Base-by-base conservation (phyloP, 2,329 filamentous ascomycete species). In the Fusarium virguliforme region DNA sequence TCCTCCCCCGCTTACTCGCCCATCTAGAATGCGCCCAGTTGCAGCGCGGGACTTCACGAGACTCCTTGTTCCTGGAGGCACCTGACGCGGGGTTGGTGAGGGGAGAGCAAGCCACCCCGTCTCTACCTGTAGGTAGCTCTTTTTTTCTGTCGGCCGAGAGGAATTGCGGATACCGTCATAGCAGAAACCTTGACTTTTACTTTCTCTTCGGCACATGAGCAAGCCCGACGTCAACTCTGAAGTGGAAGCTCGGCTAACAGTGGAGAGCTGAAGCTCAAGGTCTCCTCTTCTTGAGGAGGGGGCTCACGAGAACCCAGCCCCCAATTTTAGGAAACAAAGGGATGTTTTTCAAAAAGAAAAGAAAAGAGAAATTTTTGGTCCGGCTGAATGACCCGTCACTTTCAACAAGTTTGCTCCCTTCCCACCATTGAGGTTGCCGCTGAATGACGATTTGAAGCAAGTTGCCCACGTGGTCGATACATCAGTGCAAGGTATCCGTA, bases 61-160 rank as follows among this genome's bases (percentile, higher is more conserved):
- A 61, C 71, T 56, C 64, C 62, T 59, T 63, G 71, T 75, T 66
- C 73, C 71, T 74, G 66, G 61, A 66, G 60, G 62, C 73, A 72
- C 71, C 73, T 75, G 73, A 75, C 68, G 46, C 55, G 58, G 54
- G 56, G 48, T 69, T 68, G 50, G 56, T 64, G 51, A 59, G 58
- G 38, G 46, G n/a, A n/a, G 65, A 68, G 56, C 54, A 72, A 70
- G 70, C 64, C 70, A 67, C 72, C 63, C 56, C 48, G 60, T 35
- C 50, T 60, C 41, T 55, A 32, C 51, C 58, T 38, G 51, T 53
- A n/a, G 57, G n/a, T n/a, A n/a, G n/a, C n/a, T n/a, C n/a, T n/a
- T n/a, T n/a, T n/a, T 26, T 57, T 35, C 43, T 73, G 66, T 75
- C 71, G 71, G 71, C 71, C 73, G 73, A 75, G 71, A 65, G 57